These are phyloP conservation scores for Hypoxylon fuscum DNA, from an alignment of 495 filamentous ascomycete species.

Conservation along the genomic window DNA sequence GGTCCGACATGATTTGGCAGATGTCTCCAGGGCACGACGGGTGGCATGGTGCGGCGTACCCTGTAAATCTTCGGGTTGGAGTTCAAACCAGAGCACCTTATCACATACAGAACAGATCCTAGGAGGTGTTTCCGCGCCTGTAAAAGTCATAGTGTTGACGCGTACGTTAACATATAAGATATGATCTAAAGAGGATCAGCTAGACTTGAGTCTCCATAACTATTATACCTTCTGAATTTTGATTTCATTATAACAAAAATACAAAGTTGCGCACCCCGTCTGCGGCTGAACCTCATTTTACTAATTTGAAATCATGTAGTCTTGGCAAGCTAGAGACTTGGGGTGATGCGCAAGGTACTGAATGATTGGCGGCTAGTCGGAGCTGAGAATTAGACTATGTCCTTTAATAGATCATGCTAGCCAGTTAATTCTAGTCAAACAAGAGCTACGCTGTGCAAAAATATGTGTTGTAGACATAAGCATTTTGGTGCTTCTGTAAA, in stretches of 20 bases:
- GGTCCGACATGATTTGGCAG: conserved; percentile 10
- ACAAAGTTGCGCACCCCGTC: background rate
- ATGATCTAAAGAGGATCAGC: no score
- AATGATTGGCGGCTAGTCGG: conserved; percentile 11
- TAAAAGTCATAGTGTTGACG: background rate
- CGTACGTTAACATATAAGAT: no score
- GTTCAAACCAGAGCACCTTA: conserved; percentile 17
- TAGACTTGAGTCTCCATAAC: background rate
- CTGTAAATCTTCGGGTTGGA: conserved; percentile 19
- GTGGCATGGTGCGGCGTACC: conserved; percentile 7
- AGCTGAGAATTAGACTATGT: no score
- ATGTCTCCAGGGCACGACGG: conserved; percentile 14
- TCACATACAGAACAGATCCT: conserved; percentile 9
- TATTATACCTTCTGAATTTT: no score
- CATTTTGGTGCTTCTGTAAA: no score
- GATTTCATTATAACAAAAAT: background rate
- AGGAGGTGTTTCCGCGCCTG: background rate
- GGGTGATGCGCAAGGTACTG: background rate
- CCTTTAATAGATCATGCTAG: no score
- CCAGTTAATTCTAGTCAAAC: no score
- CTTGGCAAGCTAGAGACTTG: conserved; percentile 18
- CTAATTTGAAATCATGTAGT: conserved; percentile 1
- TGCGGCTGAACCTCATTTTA: conserved; percentile 19
- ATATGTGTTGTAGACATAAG: no score
- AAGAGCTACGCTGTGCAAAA: no score